Evolutionary conservation across 768 basidiomycete species (phyloP), one percentile per base, ranked within the genome.

Genomic region (Amanita rubescens): DNA sequence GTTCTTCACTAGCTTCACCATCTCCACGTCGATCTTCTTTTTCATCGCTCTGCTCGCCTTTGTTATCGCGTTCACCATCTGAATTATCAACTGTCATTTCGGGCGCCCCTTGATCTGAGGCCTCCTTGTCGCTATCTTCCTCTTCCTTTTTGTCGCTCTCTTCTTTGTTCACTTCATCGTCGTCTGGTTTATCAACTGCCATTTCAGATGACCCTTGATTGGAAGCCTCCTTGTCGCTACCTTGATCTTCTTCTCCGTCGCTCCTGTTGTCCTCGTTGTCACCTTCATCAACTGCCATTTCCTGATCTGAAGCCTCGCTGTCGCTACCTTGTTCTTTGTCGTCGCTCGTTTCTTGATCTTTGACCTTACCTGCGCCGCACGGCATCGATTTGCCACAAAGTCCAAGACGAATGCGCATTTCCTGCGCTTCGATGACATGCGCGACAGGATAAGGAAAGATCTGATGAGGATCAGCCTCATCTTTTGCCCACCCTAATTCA

Each of bases 401-500:
- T 6, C 48, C 46, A 8, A 47, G 34, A 17, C 56, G 35, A 20
- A 56, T 43, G 51, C 44, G 47, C 45, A 53, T 25, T 32, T 66
- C 61, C 33, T 49, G 47, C 25, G 59, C 58, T 39, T 54, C 54
- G 30, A 71, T 60, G 15, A 65, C 44, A 15, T 55, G 30, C 2
- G 33, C 53, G 17, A 75, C 62, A 49, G 69, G 64, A 34, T 55
- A 69, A 2, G 69, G 65, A 2, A 50, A 37, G 6, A 75, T 57
- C 24, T 66, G 20, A 38, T 53, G 49, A 7, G 74, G 75, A 1
- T 69, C 63, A 2, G 58, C 62, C 57, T 76, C 75, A 12, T 50
- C 49, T 51, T 70, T 67, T 10, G 71, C 70, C 61, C 61, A 65
- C 8, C 46, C 63, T 14, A 76, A 56, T 45, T 71, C 65, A 15